These are phyloP conservation scores for Colletotrichum chlorophyti DNA, from an alignment of 2,329 filamentous ascomycete species.

Conservation along the genomic window DNA sequence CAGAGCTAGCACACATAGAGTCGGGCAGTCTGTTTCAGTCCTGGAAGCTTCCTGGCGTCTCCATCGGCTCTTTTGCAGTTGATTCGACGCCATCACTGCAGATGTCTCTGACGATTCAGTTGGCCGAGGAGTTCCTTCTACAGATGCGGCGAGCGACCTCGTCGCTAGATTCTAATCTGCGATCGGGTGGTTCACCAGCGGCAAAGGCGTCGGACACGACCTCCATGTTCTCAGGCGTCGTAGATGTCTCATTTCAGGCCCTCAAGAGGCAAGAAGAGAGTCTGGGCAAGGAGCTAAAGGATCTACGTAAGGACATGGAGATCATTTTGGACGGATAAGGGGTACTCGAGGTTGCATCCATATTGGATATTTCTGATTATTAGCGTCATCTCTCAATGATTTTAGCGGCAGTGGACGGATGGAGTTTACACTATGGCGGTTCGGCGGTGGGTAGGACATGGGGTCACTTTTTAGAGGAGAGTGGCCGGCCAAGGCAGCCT, in stretches of 20 bases:
- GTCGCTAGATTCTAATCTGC: conserved; percentile 34
- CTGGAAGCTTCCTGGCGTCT: conserved; percentile 49
- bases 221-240: conserved; percentile 42
- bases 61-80: conserved; percentile 47
- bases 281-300: conserved; percentile 40
- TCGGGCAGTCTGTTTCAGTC: conserved; percentile 38
- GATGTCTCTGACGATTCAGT: conserved; percentile 49
- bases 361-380: conserved; percentile 11
- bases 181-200: conserved; percentile 15
- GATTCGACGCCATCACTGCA: conserved; percentile 47
- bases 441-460: not conserved
- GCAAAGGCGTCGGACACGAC: conserved; percentile 29
- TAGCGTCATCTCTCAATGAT: not conserved
- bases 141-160: conserved; percentile 42
- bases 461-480: not conserved
- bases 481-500: conserved; percentile 14
- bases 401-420: conserved; percentile 4
- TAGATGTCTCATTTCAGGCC: conserved; percentile 33
- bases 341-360: not conserved
- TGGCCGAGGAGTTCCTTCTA: conserved; percentile 48
- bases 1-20: conserved; percentile 38
- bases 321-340: conserved; percentile 35
- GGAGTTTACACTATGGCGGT: not conserved
- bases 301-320: conserved; percentile 42
- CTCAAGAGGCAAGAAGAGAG: conserved; percentile 43